Conservation (phyloP, 1,284 basidiomycete genomes). For the Pisolithus thermaeus region DNA sequence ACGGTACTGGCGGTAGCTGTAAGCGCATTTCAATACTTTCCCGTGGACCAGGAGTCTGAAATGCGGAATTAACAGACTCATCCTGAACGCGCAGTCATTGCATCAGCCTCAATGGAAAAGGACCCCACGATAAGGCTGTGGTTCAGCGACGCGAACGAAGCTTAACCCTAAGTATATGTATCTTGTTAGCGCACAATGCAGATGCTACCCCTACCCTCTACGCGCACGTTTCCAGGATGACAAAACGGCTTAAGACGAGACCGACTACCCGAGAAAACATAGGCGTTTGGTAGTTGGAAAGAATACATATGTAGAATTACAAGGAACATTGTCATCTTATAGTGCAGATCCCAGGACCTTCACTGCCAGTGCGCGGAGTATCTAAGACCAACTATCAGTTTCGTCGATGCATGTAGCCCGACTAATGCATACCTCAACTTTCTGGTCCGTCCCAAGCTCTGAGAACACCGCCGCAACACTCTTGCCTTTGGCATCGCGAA, state of each 20-base stretch:
- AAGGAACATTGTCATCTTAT: conserved; percentile 5
- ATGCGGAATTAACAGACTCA: conserved; percentile 48
- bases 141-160: conserved; percentile 41
- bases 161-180: no score
- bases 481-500: conserved; percentile 90
- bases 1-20: conserved; percentile 72
- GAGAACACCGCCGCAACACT: conserved; percentile 89
- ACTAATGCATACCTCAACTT: conserved; percentile 64
- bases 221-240: no score
- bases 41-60: conserved; percentile 5
- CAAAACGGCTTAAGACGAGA: no score
- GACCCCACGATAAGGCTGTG: conserved; percentile 78
- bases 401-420: neutral
- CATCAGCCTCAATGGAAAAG: conserved; percentile 80
- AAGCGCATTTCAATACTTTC: conserved; percentile 22
- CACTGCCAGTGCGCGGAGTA: conserved; percentile 80
- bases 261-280: no score
- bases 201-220: no score
- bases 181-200: no score
- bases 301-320: conserved; percentile 1
- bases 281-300: no score
- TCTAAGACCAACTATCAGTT: conserved; percentile 42
- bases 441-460: conserved; percentile 72
- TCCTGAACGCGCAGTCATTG: conserved; percentile 66
- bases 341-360: conserved; percentile 81